phyloP scores from a whole-genome alignment of 345 rosid species.

The Crucihimalaya himalaica region DNA sequence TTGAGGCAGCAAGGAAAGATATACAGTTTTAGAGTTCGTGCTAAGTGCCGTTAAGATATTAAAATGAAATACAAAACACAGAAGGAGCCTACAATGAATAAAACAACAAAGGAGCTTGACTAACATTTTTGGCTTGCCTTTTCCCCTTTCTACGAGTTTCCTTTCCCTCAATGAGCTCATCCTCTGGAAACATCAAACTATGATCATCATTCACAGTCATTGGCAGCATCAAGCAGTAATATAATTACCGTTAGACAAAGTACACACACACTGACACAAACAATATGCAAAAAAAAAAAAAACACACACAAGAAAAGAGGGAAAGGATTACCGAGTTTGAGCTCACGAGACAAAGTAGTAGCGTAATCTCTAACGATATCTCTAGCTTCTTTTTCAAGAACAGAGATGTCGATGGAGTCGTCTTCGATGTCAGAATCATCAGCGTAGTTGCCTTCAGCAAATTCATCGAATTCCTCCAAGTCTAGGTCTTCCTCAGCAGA shows the following conservation, averaged over 20 bases:
- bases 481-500: conserved; percentile 31
- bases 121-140: conserved; percentile 48
- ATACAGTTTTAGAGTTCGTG: neutral
- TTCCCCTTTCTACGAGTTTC: conserved; percentile 55
- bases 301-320: neutral
- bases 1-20: neutral
- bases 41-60: neutral
- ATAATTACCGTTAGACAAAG: neutral
- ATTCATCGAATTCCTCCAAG: conserved; percentile 38
- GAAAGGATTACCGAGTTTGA: conserved; percentile 55
- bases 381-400: conserved; percentile 71
- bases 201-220: neutral
- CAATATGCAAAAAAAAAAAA: neutral
- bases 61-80: neutral
- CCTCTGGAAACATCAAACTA: conserved; percentile 50
- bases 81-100: neutral
- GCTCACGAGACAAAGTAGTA: conserved; percentile 58
- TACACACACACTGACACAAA: neutral
- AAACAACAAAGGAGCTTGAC: conserved; percentile 31
- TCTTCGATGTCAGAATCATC: conserved; percentile 40
- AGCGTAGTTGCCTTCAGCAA: conserved; percentile 19
- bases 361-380: conserved; percentile 64
- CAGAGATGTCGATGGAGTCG: conserved; percentile 51
- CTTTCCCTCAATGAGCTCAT: conserved; percentile 53
- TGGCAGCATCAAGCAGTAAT: neutral